Evolutionary conservation across 768 basidiomycete genomes (phyloP).

Genomic region (Leucocoprinus leucothites): DNA sequence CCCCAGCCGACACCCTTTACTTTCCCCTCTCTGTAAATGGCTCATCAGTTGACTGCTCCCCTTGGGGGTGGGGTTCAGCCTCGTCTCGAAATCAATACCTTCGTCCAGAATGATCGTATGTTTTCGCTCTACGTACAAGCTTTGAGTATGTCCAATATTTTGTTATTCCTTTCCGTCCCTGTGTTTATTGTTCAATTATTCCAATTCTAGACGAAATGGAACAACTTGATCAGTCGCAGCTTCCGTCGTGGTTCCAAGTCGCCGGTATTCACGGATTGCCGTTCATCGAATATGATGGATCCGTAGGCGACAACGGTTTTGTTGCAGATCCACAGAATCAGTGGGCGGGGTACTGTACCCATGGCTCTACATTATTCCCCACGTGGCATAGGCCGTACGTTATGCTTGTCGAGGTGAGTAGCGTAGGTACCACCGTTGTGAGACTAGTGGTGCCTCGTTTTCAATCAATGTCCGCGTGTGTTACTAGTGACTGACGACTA

Average conservation of each 20-base stretch:
- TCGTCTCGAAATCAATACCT: constrained; percentile 41
- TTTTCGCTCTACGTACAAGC: constrained; percentile 54
- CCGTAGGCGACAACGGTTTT: constrained; percentile 21
- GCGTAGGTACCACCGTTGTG: too few relatives aligned
- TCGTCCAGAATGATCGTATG: constrained; percentile 38
- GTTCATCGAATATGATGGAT: constrained; percentile 39
- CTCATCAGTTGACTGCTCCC: constrained; percentile 24
- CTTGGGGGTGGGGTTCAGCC: constrained; percentile 26
- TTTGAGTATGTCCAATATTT: constrained; percentile 36
- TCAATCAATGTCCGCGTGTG: neutral
- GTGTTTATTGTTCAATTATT: neutral
- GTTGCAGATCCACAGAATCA: constrained; percentile 19
- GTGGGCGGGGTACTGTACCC: constrained; percentile 54
- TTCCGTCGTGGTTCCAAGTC: constrained; percentile 41
- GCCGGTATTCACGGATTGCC: constrained; percentile 54
- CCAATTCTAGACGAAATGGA: constrained; percentile 26
- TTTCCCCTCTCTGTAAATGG: neutral
- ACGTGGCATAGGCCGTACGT: constrained; percentile 57
- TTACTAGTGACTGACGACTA: neutral
- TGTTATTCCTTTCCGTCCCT: neutral
- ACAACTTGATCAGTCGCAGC: constrained; percentile 23
- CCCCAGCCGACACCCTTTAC: too few relatives aligned
- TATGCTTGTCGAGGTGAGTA: constrained; percentile 43
- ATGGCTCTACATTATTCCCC: constrained; percentile 50
- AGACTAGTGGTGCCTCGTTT: too few relatives aligned